These are phyloP conservation scores for Odonthalia washingtoniensis DNA, from an alignment of 31 red algal species.

Conservation along the genomic window DNA sequence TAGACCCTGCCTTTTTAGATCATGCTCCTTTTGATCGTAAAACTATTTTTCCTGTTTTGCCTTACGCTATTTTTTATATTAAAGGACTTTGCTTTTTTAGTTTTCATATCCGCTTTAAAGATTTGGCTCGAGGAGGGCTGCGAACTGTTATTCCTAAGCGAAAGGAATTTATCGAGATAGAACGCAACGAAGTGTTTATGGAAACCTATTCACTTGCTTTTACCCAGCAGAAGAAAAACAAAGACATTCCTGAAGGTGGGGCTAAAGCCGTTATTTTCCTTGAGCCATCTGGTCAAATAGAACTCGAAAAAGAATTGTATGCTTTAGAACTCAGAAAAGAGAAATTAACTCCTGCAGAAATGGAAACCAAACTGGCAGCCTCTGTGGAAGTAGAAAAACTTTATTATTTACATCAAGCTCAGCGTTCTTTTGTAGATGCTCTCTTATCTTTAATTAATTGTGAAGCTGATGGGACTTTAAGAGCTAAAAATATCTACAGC, in stretches of 20 bases:
- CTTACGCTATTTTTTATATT: constrained; percentile 6
- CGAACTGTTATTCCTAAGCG: background rate
- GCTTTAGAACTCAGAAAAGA: too few relatives aligned
- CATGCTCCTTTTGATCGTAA: background rate
- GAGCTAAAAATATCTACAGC: background rate
- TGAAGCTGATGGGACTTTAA: background rate
- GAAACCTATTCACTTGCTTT: constrained; percentile 12
- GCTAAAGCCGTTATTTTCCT: constrained; percentile 1
- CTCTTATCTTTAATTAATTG: constrained; percentile 1
- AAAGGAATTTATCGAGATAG: background rate
- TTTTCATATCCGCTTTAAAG: constrained; percentile 13
- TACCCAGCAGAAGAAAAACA: constrained; percentile 16
- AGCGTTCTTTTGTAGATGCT: background rate
- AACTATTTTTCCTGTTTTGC: background rate
- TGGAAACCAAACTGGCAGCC: too few relatives aligned
- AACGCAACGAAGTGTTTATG: background rate
- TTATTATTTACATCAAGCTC: background rate
- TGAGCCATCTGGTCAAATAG: background rate
- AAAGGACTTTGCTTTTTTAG: constrained; percentile 3
- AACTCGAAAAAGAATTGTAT: too few relatives aligned
- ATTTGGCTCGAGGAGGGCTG: constrained; percentile 9
- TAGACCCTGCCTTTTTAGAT: constrained; percentile 4
- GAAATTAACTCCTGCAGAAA: too few relatives aligned
- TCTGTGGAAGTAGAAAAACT: constrained; percentile 1
- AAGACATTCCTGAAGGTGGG: constrained; percentile 18